These are phyloP conservation scores for Ajuga reptans DNA, from an alignment of 305 asterid species.

Conservation along the genomic window DNA sequence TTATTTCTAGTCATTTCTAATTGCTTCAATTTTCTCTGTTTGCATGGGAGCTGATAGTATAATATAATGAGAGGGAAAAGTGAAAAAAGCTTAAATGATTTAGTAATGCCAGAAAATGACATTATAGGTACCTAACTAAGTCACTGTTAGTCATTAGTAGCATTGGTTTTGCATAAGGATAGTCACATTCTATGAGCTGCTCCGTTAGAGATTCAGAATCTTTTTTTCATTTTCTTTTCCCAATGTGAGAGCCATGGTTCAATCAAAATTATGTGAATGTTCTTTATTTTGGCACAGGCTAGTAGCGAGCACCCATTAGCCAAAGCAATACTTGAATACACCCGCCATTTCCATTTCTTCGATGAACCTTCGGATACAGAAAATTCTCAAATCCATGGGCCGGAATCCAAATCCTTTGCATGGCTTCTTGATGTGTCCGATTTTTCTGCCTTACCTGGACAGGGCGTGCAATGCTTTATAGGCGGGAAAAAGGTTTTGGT, in stretches of 20 bases:
- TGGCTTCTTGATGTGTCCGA: constrained; percentile 83
- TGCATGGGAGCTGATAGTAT: not conserved
- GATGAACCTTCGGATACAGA: constrained; percentile 45
- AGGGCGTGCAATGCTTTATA: constrained; percentile 78
- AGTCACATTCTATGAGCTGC: not conserved
- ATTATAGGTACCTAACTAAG: not conserved
- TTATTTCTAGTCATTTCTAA: not conserved
- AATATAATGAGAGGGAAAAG: not conserved
- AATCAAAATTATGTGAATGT: not conserved
- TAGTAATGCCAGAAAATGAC: not conserved
- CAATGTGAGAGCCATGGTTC: not conserved
- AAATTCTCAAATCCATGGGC: constrained; percentile 34
- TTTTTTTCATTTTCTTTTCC: no score
- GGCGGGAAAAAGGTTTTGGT: constrained; percentile 73
- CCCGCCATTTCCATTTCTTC: constrained; percentile 92
- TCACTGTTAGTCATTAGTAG: not conserved
- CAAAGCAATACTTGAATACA: constrained; percentile 78
- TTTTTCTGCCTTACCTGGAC: constrained; percentile 84
- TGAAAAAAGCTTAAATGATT: not conserved
- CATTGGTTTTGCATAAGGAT: not conserved
- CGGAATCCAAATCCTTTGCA: constrained; percentile 47
- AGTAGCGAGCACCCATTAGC: constrained; percentile 97
- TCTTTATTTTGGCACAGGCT: constrained; percentile 48
- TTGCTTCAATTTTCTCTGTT: not conserved
- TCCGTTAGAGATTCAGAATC: no score